phyloP scores from a whole-genome alignment of 768 basidiomycete genomes.

The Hysterangium stoloniferum region DNA sequence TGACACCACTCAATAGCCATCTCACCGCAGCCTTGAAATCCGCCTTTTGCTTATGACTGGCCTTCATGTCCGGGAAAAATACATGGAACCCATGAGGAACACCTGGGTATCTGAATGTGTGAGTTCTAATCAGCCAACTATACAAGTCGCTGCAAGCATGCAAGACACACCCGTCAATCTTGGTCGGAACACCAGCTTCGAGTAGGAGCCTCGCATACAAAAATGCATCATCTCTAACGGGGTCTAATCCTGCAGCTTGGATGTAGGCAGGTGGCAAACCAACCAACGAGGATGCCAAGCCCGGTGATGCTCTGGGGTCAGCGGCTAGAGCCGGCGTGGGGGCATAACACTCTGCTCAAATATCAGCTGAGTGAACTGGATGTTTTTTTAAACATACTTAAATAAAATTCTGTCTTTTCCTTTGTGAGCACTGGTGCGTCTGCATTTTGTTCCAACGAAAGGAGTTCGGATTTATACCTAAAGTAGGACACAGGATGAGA shows the following conservation, averaged over 20 bases:
- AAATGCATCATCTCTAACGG: conserved; percentile 22
- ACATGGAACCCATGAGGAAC: conserved; percentile 18
- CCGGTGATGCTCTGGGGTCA: conserved; percentile 12
- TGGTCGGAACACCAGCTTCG: conserved; percentile 18
- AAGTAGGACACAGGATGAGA: not conserved
- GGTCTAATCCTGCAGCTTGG: conserved; percentile 20
- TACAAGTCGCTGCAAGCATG: not conserved
- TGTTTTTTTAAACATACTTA: not conserved
- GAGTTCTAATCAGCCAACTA: not conserved
- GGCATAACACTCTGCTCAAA: not conserved
- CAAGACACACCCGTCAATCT: conserved; percentile 17
- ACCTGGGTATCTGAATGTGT: conserved; percentile 20
- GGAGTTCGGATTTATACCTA: conserved; percentile 16
- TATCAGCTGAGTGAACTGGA: too few species aligned
- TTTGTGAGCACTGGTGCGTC: conserved; percentile 15
- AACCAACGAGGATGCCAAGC: conserved; percentile 16
- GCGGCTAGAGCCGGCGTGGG: not conserved
- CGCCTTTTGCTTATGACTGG: conserved; percentile 12
- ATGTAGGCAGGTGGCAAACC: conserved; percentile 20
- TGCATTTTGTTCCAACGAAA: conserved; percentile 17
- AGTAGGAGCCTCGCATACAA: conserved; percentile 19
- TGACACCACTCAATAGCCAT: conserved; percentile 21
- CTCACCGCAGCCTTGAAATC: conserved; percentile 15
- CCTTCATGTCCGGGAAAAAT: conserved; percentile 12
- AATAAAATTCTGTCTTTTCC: conserved; percentile 4